Conservation (phyloP, 495 filamentous ascomycete species). For the Venustampulla echinocandica region DNA sequence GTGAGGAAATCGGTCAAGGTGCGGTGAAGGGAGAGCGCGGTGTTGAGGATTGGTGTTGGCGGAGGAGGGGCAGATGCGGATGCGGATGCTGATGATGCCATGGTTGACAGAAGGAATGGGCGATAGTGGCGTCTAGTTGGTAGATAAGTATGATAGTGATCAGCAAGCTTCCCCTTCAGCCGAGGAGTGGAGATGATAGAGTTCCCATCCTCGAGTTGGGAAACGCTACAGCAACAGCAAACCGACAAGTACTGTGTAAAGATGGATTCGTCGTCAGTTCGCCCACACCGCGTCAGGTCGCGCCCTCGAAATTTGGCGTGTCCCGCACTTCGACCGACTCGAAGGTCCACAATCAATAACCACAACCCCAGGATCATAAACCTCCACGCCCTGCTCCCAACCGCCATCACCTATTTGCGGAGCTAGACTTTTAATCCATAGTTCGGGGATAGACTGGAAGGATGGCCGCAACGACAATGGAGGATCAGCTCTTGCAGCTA, state of each 20-base stretch:
- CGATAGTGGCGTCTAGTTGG: not conserved
- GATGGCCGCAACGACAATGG: conserved; percentile 26
- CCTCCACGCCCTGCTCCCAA: no score
- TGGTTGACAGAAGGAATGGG: not conserved
- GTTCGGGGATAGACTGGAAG: not conserved
- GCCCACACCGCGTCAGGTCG: not conserved
- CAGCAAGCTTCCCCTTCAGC: no score
- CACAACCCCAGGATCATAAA: no score
- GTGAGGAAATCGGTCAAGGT: conserved; percentile 73
- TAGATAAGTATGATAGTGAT: no score
- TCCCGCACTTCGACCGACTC: not conserved
- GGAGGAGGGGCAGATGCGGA: conserved; percentile 10
- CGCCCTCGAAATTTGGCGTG: conserved; percentile 9
- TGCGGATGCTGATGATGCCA: not conserved
- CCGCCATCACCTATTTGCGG: conserved; percentile 4
- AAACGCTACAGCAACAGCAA: no score
- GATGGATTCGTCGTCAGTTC: not conserved
- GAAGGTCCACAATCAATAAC: conserved; percentile 6
- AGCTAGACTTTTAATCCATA: conserved; percentile 7
- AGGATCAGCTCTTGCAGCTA: conserved; percentile 73
- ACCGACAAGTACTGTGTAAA: no score
- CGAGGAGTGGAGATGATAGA: no score
- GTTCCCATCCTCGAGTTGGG: no score
- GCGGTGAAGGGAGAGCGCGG: conserved; percentile 34
- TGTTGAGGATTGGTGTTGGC: conserved; percentile 18